Conservation (phyloP, 352 stramenopile genomes). For the Globisporangium uncinulatum region DNA sequence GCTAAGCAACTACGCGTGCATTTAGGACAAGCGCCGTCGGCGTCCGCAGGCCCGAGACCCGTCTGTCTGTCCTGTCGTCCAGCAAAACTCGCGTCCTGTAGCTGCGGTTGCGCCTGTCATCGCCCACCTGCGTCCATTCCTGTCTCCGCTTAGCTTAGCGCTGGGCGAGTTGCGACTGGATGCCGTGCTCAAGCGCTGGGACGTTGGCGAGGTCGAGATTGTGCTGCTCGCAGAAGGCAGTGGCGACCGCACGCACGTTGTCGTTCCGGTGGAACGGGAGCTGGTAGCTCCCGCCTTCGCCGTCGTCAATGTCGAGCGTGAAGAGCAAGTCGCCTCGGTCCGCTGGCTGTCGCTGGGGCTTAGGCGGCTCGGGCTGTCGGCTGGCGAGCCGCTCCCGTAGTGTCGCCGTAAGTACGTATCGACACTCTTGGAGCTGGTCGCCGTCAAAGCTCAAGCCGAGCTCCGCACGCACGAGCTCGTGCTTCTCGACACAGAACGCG, state of each 20-base stretch:
- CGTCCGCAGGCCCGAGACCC: not conserved
- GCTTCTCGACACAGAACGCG: constrained; percentile 67
- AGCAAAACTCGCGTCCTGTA: too few species aligned
- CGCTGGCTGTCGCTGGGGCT: constrained; percentile 3
- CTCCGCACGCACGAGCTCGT: constrained; percentile 46
- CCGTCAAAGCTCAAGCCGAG: constrained; percentile 48
- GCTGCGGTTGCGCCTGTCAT: not conserved
- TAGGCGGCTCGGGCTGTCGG: constrained; percentile 9
- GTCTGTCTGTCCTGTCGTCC: too few species aligned
- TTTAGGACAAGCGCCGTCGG: not conserved
- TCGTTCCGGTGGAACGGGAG: constrained; percentile 54
- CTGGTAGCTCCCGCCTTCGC: constrained; percentile 31
- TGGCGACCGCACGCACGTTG: constrained; percentile 31
- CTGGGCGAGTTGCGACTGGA: constrained; percentile 39
- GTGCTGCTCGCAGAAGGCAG: constrained; percentile 53
- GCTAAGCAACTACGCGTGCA: not conserved
- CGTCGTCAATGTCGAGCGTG: constrained; percentile 67
- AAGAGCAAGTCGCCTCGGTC: constrained; percentile 37
- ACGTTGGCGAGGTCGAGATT: constrained; percentile 52
- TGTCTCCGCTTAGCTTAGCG: constrained; percentile 12
- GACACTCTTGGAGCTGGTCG: constrained; percentile 55
- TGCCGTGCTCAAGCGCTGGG: constrained; percentile 45
- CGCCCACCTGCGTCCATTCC: too few species aligned
- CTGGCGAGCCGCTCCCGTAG: constrained; percentile 7
- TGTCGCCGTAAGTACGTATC: constrained; percentile 37